Conservation (phyloP, 164 flowering plant genomes). For the Chimonanthus salicifolius region DNA sequence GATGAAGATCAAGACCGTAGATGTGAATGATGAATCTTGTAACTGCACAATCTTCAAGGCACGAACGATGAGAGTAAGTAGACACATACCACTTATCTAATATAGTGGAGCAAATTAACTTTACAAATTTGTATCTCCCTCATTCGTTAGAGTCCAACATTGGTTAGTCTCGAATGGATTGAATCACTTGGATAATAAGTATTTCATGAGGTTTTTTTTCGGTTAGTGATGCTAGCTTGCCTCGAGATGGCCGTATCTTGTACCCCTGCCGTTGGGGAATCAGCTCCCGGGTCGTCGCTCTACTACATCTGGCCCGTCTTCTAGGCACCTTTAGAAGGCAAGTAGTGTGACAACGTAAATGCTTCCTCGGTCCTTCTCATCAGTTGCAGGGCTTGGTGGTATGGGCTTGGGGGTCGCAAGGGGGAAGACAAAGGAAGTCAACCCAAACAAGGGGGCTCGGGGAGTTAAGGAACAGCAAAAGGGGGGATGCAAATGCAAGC, state of each 20-base stretch:
- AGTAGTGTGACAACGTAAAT: not conserved
- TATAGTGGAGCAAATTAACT: too few relatives aligned
- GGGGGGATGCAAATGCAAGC: too few relatives aligned
- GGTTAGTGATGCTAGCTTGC: not conserved
- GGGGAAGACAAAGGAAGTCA: too few relatives aligned
- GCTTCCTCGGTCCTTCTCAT: not conserved
- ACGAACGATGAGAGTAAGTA: too few relatives aligned
- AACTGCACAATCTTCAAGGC: too few relatives aligned
- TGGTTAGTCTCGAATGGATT: slow-evolving; percentile 5
- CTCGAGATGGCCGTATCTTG: too few relatives aligned
- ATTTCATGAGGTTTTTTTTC: slow-evolving; percentile 2
- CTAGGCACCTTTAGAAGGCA: slow-evolving; percentile 1
- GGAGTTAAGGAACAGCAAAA: too few relatives aligned
- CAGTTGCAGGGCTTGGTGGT: not conserved
- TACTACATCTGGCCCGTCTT: not conserved
- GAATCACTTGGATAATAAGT: slow-evolving; percentile 1
- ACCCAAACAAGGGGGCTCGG: too few relatives aligned
- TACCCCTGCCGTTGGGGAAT: not conserved
- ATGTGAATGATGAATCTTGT: too few relatives aligned
- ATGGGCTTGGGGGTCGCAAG: too few relatives aligned
- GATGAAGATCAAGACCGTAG: too few relatives aligned
- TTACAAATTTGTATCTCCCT: not conserved
- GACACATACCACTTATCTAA: too few relatives aligned
- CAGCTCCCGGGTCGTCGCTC: not conserved
- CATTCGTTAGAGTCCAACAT: slow-evolving; percentile 3